phyloP scores from a whole-genome alignment of 1,139 yeast species.

The Pichia sp. region DNA sequence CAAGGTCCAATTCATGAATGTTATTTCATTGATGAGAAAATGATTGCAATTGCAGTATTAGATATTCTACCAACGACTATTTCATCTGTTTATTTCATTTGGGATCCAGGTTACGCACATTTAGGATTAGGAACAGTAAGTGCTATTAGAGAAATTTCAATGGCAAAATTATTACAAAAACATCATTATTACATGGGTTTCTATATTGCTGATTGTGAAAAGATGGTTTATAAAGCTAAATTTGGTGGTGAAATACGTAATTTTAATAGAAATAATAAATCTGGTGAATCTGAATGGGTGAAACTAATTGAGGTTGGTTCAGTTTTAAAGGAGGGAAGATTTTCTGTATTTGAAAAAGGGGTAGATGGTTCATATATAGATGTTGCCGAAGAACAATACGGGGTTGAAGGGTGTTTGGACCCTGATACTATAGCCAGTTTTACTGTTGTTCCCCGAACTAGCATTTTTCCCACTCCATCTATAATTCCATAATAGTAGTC shows the following conservation, averaged over 20 bases:
- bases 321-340: conserved; percentile 35
- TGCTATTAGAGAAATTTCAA: conserved; percentile 62
- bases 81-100: conserved; percentile 80
- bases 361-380: conserved; percentile 9
- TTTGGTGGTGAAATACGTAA: conserved; percentile 73
- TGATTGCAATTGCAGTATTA: conserved; percentile 71
- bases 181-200: conserved; percentile 49
- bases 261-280: conserved; percentile 20
- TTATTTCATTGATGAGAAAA: conserved; percentile 55
- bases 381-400: conserved; percentile 23
- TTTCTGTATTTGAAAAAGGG: conserved; percentile 34
- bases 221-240: conserved; percentile 76
- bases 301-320: conserved; percentile 35
- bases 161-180: conserved; percentile 37
- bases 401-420: conserved; percentile 7
- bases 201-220: conserved; percentile 69
- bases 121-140: conserved; percentile 74
- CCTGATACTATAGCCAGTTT: neutral
- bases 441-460: conserved; percentile 1
- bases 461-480: conserved; percentile 5
- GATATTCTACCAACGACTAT: conserved; percentile 74
- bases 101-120: conserved; percentile 76
- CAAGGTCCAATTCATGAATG: conserved; percentile 65
- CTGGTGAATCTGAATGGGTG: conserved; percentile 9
- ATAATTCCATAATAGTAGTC: conserved; percentile 1